Percentiles rank a stretch among this genome's conserved stretches.
Conservation (phyloP, 441 rosid species). For the Breynia disticha region DNA sequence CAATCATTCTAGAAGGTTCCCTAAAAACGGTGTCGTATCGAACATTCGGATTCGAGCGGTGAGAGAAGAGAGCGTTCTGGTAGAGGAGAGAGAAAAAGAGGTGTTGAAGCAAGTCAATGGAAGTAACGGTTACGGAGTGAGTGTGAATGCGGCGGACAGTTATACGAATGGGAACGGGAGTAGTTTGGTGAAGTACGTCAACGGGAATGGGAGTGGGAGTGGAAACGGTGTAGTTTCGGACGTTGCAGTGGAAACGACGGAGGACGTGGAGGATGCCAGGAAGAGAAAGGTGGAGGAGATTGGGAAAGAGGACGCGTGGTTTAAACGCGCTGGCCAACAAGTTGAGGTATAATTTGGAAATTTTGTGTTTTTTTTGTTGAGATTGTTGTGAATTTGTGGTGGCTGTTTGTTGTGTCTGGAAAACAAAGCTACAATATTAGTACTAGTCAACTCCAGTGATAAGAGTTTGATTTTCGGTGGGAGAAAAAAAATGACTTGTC, state of each 20-base stretch:
- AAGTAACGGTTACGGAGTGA: slow-evolving; percentile 19
- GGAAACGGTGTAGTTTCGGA: slow-evolving; percentile 34
- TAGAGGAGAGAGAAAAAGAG: slow-evolving; percentile 42
- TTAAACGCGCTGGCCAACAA: slow-evolving; percentile 38
- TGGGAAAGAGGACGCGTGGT: slow-evolving; percentile 97
- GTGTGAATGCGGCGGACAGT: slow-evolving; percentile 16
- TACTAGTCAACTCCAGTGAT: too few species aligned
- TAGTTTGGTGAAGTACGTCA: slow-evolving; percentile 53
- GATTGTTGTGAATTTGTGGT: not conserved
- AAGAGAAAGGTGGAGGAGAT: slow-evolving; percentile 84
- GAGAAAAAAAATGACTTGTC: too few species aligned
- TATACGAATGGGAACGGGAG: slow-evolving; percentile 13
- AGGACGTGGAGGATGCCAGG: slow-evolving; percentile 42
- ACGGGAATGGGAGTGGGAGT: slow-evolving; percentile 53
- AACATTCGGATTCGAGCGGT: slow-evolving; percentile 30
- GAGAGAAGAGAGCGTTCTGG: slow-evolving; percentile 37
- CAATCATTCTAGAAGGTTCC: slow-evolving; percentile 14
- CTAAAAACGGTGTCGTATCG: slow-evolving; percentile 1
- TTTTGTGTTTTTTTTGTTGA: not conserved
- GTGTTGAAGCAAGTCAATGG: slow-evolving; percentile 41
- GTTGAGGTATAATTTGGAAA: slow-evolving; percentile 44
- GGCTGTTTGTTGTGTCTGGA: too few species aligned
- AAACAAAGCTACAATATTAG: too few species aligned
- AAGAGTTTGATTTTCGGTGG: too few species aligned
- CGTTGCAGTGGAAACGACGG: slow-evolving; percentile 15